A percentile compares a stretch with the other conserved stretches of the same genome.
Evolutionary conservation across 2,329 filamentous ascomycete species (phyloP).

Genomic region (Botryotinia globosa): DNA sequence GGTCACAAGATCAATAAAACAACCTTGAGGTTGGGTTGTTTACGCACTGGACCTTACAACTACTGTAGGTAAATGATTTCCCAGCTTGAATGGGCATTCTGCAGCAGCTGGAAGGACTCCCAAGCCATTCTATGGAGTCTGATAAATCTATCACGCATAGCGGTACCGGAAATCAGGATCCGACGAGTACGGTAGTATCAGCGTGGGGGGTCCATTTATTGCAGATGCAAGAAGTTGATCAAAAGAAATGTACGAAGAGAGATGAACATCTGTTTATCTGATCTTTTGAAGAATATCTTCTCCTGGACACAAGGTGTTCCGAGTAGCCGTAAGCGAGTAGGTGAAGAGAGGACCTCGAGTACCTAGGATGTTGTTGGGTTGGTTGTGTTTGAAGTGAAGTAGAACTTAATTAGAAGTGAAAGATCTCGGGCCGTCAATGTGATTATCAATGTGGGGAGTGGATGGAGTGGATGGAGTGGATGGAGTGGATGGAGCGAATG

Average conservation of each 20-base stretch:
- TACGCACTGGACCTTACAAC: not conserved
- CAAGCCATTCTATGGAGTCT: not conserved
- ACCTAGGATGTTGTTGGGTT: not conserved
- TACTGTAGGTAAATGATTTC: not conserved
- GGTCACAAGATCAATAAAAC: conserved; percentile 6
- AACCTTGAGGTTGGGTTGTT: not conserved
- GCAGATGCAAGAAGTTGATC: not conserved
- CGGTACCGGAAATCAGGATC: not conserved
- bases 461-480: too few species aligned
- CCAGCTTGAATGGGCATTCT: not conserved
- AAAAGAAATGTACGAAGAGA: not conserved
- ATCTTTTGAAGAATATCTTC: not conserved
- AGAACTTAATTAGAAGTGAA: not conserved
- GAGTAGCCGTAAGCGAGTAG: not conserved
- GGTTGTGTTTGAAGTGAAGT: not conserved
- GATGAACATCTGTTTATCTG: not conserved
- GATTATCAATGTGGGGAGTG: not conserved
- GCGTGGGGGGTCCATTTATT: not conserved
- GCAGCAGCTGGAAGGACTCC: not conserved
- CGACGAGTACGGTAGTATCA: not conserved
- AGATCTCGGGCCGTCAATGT: not conserved
- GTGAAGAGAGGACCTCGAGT: not conserved
- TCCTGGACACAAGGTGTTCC: not conserved
- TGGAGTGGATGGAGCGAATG: not conserved
- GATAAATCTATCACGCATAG: not conserved